These are phyloP conservation scores for Nemania bipapillata DNA, from an alignment of 2,329 filamentous ascomycete species.

Conservation along the genomic window DNA sequence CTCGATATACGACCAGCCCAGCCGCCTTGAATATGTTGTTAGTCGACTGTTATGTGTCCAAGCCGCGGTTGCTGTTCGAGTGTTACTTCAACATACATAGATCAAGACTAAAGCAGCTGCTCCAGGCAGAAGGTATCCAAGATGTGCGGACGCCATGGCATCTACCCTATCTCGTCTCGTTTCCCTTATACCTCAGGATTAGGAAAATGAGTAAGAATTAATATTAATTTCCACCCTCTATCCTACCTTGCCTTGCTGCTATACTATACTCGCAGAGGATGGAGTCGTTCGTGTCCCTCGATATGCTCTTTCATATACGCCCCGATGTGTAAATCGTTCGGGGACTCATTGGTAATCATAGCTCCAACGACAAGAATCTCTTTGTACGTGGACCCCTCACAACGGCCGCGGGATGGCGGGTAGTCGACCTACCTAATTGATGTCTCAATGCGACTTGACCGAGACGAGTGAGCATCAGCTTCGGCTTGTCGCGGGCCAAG, in stretches of 20 bases:
- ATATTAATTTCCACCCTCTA: neutral
- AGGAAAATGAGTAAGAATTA: neutral
- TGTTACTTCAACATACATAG: constrained; percentile 32
- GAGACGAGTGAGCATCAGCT: neutral
- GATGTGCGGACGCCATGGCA: constrained; percentile 23
- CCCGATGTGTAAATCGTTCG: neutral
- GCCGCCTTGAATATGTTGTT: constrained; percentile 36
- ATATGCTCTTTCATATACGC: neutral
- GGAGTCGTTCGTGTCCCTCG: neutral
- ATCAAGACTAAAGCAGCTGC: constrained; percentile 27
- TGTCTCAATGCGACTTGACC: constrained; percentile 6
- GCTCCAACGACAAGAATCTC: neutral
- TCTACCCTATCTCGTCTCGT: neutral
- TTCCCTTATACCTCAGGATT: neutral
- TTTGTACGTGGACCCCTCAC: neutral
- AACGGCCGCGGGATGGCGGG: neutral
- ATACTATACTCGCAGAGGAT: neutral
- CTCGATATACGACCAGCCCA: constrained; percentile 63
- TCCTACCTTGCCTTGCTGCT: neutral
- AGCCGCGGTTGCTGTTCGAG: neutral
- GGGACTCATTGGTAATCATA: neutral
- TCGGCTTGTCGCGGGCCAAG: constrained; percentile 39
- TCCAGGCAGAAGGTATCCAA: constrained; percentile 31
- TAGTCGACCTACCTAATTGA: constrained; percentile 7
- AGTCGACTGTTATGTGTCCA: neutral